A percentile compares a stretch with the other conserved stretches of the same genome.
phyloP scores from a whole-genome alignment of 306 rosid genomes.

The Luffa acutangula region DNA sequence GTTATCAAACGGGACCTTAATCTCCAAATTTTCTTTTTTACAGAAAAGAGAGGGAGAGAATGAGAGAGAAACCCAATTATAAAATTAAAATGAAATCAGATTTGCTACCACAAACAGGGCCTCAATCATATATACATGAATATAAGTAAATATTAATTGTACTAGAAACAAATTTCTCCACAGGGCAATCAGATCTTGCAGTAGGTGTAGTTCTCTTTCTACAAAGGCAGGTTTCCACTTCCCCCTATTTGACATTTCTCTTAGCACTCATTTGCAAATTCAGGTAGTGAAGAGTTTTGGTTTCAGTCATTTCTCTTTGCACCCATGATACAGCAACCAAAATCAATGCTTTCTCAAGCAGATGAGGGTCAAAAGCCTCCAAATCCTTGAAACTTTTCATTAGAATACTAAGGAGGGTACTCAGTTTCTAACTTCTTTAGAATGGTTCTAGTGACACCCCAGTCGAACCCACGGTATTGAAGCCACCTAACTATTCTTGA shows the following conservation, averaged over 20 bases:
- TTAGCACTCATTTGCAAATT: background rate
- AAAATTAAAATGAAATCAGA: background rate
- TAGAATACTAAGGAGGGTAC: constrained; percentile 24
- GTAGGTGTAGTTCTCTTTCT: background rate
- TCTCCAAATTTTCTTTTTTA: background rate
- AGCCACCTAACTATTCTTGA: constrained; percentile 68
- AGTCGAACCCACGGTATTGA: constrained; percentile 66
- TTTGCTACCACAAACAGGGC: background rate
- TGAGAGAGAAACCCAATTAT: background rate
- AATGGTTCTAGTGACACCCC: constrained; percentile 50
- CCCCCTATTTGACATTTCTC: background rate
- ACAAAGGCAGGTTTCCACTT: background rate
- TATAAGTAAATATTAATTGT: background rate
- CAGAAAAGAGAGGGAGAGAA: too few species aligned
- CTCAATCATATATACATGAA: background rate
- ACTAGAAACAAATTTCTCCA: background rate
- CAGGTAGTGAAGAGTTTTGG: background rate
- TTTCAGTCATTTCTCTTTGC: background rate
- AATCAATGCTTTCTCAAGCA: background rate
- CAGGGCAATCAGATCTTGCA: background rate
- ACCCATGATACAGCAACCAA: background rate
- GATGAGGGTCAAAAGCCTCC: background rate
- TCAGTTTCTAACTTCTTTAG: constrained; percentile 49
- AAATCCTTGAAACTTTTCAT: background rate
- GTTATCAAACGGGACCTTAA: too few species aligned